phyloP scores from a whole-genome alignment of 306 rosid species.

The Datisca glomerata region DNA sequence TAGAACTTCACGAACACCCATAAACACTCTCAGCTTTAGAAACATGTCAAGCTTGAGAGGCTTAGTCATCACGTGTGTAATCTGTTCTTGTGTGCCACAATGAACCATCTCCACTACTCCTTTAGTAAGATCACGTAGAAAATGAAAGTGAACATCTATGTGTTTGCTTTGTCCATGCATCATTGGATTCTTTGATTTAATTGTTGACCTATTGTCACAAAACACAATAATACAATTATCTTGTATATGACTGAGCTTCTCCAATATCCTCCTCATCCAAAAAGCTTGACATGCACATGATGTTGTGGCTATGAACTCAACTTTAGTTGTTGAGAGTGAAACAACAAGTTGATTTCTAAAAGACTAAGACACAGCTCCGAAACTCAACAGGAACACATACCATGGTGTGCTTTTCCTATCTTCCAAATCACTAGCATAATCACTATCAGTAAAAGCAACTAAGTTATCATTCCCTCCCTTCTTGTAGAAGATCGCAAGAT shows the following conservation, averaged over 20 bases:
- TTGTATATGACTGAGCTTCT: not conserved
- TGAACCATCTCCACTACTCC: not conserved
- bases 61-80: not conserved
- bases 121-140: not conserved
- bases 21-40: not conserved
- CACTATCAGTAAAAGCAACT: slow-evolving; percentile 1
- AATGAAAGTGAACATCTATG: not conserved
- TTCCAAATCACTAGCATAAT: slow-evolving; percentile 3
- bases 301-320: not conserved
- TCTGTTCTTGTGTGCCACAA: not conserved
- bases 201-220: not conserved
- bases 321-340: too few relatives aligned
- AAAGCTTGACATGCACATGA: not conserved
- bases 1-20: not conserved
- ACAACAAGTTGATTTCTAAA: not conserved
- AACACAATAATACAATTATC: too few relatives aligned
- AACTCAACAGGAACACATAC: slow-evolving; percentile 5
- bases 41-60: not conserved
- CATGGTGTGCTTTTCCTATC: too few relatives aligned
- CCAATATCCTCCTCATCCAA: not conserved
- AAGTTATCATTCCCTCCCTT: slow-evolving; percentile 5
- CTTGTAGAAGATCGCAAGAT: not conserved
- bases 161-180: not conserved
- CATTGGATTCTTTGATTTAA: not conserved
- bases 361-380: not conserved